Percentiles rank a stretch among this genome's conserved stretches.
These are phyloP conservation scores for Arctium minus DNA, from an alignment of 129 eudicot genomes.

Conservation along the genomic window DNA sequence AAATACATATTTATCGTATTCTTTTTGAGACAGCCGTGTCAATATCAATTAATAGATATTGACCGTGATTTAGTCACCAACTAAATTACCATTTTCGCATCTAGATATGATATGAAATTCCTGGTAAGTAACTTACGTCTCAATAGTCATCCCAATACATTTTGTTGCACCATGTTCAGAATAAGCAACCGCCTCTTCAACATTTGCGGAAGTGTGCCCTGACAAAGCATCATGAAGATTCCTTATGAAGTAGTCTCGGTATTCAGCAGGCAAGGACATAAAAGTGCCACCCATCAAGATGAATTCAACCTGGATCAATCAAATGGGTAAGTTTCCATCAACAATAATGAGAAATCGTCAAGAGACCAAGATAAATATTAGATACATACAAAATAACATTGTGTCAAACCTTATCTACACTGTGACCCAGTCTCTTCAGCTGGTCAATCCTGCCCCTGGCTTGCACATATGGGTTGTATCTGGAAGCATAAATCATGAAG, in stretches of 20 bases:
- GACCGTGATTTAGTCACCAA: background rate
- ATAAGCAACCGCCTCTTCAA: constrained; percentile 95
- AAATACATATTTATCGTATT: background rate
- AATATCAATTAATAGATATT: background rate
- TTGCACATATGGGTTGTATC: constrained; percentile 98
- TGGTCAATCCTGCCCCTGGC: constrained; percentile 97
- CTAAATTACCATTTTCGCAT: background rate
- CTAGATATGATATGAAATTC: background rate
- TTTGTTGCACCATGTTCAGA: constrained; percentile 94
- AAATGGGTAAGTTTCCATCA: background rate
- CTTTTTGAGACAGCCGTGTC: background rate
- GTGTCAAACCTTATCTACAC: constrained; percentile 78
- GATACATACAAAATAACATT: background rate
- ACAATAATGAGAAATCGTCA: background rate
- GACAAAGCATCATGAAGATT: constrained; percentile 98
- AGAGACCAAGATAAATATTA: background rate
- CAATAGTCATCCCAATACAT: constrained; percentile 99
- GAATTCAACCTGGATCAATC: constrained; percentile 70
- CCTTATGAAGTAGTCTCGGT: constrained; percentile 86
- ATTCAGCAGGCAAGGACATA: constrained; percentile 95
- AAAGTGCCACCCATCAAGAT: constrained; percentile 98
- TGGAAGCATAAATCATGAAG: constrained; percentile 15
- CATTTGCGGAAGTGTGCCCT: constrained; percentile 95
- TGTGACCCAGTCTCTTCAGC: constrained; percentile 95
- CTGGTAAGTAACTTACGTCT: constrained; percentile 57